Evolutionary conservation across 2,329 filamentous ascomycete genomes (phyloP), one percentile per base, ranked within the genome.

Genomic region (Endocalyx cinctus): DNA sequence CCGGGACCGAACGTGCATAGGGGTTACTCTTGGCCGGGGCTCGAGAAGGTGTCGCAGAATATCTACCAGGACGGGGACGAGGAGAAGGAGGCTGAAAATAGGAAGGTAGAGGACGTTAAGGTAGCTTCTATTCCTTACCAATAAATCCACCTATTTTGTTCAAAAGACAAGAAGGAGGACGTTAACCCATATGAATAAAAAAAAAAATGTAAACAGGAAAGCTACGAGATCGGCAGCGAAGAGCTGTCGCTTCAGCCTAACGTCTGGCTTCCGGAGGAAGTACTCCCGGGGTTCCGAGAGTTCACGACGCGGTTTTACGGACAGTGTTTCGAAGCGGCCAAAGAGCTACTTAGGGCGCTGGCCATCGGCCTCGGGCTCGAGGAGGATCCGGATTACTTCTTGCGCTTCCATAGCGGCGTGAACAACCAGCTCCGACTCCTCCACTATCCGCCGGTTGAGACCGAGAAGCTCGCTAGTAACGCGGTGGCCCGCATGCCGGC

Each of bases 401-500:
- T 66, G 4, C 51, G 54, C 14, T 64, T 70, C 27, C 77, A 81
- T 52, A 67, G 64, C 20, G 69, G 70, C 1, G 62, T 70, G 36
- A 70, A 77, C 43, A 77, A 78, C 41, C 77, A 80, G 39, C 59
- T 82, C 8, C 67, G 79, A 2, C 53, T 83, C 17, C 57, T 81
- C 12, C 77, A 82, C 49, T 82, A 77, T 39, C 70, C 72, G 0
- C 57, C 66, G 3, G 58, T 74, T 5, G 58, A 64, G 17, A 63
- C 62, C 5, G 56, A 58, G 19, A 61, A 59, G 22, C 50, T 75
- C 14, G 58, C 62, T 18, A 63, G 58, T 26, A 59, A 63, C 10
- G 46, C 57, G 12, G 59, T 66, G 23, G 63, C 67, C 8, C 58
- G 72, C 10, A 72, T 56, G 52, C 51, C 50, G 3, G 50, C 52